Evolutionary conservation across 129 eudicot genomes (phyloP).

Genomic region (Artemisia argyi): DNA sequence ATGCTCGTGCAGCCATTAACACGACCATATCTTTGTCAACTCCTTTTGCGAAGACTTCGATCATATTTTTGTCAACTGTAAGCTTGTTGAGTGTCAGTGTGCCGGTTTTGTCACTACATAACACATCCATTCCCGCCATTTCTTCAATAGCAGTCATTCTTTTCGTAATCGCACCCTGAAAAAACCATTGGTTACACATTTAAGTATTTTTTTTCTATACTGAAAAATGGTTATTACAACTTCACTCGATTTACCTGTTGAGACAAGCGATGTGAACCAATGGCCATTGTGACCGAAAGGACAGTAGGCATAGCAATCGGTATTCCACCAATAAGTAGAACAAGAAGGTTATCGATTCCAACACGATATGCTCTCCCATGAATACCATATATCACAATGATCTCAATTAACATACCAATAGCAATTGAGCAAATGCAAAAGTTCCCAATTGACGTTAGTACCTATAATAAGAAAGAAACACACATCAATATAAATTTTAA

Average conservation of each 20-base stretch:
- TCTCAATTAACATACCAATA: slow-evolving; percentile 72
- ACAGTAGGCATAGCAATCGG: slow-evolving; percentile 95
- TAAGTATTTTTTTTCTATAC: neutral
- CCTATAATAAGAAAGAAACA: slow-evolving; percentile 30
- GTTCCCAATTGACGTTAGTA: slow-evolving; percentile 78
- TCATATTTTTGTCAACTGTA: slow-evolving; percentile 74
- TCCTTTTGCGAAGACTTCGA: slow-evolving; percentile 71
- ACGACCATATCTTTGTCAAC: slow-evolving; percentile 70
- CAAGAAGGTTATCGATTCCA: slow-evolving; percentile 85
- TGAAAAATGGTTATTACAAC: neutral
- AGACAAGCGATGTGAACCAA: slow-evolving; percentile 83
- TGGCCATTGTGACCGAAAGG: slow-evolving; percentile 90
- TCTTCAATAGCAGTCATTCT: slow-evolving; percentile 94
- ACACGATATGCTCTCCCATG: slow-evolving; percentile 61
- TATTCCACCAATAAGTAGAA: slow-evolving; percentile 82
- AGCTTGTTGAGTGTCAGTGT: slow-evolving; percentile 83
- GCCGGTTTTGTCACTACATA: slow-evolving; percentile 89
- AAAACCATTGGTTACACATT: neutral
- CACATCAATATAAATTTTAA: neutral
- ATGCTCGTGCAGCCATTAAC: slow-evolving; percentile 86
- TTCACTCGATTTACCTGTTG: slow-evolving; percentile 54
- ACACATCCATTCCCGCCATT: slow-evolving; percentile 95
- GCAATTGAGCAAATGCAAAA: slow-evolving; percentile 90
- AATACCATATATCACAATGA: slow-evolving; percentile 63
- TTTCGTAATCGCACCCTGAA: slow-evolving; percentile 79